phyloP scores from a whole-genome alignment of 768 basidiomycete genomes.

The Termitomyces sp. region DNA sequence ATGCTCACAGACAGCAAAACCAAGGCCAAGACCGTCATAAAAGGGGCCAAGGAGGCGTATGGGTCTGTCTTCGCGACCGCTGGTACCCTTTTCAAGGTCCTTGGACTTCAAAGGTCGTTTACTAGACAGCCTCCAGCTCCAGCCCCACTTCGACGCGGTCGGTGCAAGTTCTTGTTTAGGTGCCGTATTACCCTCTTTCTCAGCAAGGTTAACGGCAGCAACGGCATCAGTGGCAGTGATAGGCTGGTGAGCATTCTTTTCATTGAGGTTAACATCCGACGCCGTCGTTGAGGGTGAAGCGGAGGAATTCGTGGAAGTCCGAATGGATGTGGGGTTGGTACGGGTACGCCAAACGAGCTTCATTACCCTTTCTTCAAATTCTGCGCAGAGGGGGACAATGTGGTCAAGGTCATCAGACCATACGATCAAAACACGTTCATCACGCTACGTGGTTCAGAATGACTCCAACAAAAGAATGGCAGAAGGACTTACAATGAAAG shows the following conservation, averaged over 20 bases:
- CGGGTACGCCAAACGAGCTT: conserved; percentile 51
- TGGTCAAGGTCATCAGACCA: conserved; percentile 83
- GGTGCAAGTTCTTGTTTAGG: conserved; percentile 11
- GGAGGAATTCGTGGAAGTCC: conserved; percentile 32
- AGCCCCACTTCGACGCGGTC: conserved; percentile 38
- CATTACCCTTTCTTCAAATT: conserved; percentile 67
- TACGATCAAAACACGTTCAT: conserved; percentile 76
- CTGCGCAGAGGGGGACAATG: conserved; percentile 67
- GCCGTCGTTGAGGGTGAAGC: conserved; percentile 39
- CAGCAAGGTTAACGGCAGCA: conserved; percentile 24
- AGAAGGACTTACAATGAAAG: conserved; percentile 61
- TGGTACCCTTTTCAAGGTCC: conserved; percentile 49
- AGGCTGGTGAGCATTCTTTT: conserved; percentile 30
- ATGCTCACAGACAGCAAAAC: conserved; percentile 56
- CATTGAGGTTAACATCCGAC: conserved; percentile 52
- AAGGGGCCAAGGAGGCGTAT: conserved; percentile 66
- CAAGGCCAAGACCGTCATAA: conserved; percentile 67
- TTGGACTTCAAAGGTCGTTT: conserved; percentile 24
- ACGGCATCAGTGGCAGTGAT: conserved; percentile 24
- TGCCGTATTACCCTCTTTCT: conserved; percentile 21
- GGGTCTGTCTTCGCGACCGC: conserved; percentile 33
- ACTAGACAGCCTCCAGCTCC: conserved; percentile 41
- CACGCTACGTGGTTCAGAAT: conserved; percentile 43
- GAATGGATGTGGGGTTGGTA: conserved; percentile 29
- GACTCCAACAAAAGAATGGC: not conserved